phyloP scores from a whole-genome alignment of 1,139 yeast species.

The Hyphopichia pseudoburtonii region DNA sequence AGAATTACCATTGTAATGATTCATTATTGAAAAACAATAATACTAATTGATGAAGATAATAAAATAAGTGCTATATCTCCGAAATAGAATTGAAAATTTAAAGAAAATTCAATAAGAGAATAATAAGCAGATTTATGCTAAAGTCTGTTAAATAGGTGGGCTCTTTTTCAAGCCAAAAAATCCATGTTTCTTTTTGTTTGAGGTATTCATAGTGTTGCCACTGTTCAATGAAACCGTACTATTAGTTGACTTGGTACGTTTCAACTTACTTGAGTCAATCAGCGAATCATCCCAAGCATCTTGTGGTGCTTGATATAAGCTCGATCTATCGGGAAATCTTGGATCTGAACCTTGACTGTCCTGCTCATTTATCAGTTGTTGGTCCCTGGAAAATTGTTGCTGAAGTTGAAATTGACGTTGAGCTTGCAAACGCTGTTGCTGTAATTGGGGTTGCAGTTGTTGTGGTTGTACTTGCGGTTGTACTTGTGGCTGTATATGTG shows the following conservation, averaged over 20 bases:
- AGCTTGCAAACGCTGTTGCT: no score
- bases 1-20: no score
- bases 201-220: conserved; percentile 10
- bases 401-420: no score
- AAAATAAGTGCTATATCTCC: no score
- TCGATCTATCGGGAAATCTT: no score
- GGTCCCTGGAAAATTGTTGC: background rate
- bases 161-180: conserved; percentile 14
- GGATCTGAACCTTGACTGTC: conserved; percentile 3
- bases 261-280: conserved; percentile 11
- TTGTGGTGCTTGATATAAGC: background rate
- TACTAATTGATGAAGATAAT: no score
- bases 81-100: no score
- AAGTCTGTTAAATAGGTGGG: background rate
- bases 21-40: no score
- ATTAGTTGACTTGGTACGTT: conserved; percentile 15
- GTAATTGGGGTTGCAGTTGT: background rate
- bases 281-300: conserved; percentile 10
- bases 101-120: background rate
- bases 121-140: background rate
- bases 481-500: background rate
- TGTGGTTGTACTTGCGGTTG: background rate
- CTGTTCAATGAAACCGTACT: conserved; percentile 21
- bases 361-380: background rate
- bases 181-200: conserved; percentile 14